Base-by-base conservation (phyloP, 805 yeast genomes). In the Candida maesae region DNA sequence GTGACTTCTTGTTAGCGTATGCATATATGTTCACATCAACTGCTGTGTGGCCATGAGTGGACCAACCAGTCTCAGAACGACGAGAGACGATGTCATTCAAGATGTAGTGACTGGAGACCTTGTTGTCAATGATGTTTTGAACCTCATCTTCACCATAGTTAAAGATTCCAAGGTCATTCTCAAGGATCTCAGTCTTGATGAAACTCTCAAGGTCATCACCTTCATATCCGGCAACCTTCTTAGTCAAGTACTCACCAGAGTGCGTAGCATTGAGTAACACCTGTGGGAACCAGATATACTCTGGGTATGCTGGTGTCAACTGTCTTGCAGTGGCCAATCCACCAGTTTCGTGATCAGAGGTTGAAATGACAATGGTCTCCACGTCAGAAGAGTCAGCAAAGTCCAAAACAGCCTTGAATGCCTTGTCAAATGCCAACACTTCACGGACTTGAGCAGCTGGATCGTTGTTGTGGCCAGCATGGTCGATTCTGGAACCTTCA, bases 291-390 rank as follows among this genome's bases (percentile, higher is more conserved):
- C 96, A 90, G 44, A 78, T 57, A 57, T 89, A 89, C 44, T 88
- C 95, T 2, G 97, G 97, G 60, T 89, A 88, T 1, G 59, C 58
- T 4, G 70, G 60, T 5, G 78, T 58, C 28, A 84, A 62, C 67
- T 90, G 96, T 64, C 90, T 78, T 0, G 95, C 88, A 34, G 86
- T 76, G n/a, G 84, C 84, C 49, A 90, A 71, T 0, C 97, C 98
- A 47, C 98, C 98, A 19, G 97, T 90, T 61, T 90, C 98, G 67
- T 90, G 98, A 61, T 90, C 97, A 18, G 95, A 83, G 2, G 96
- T 88, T 19, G 91, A 79, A 31, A 90, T 69, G 30, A 87, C 74
- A 33, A 84, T 68, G 3, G 96, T 87, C 52, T 88, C 96, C 11
- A 75, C 79, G 37, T 84, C 87, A 2, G 84, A 56, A 8, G 70